phyloP scores from a whole-genome alignment of 176 grass and related monocot genomes.

The Elymus sibiricus region DNA sequence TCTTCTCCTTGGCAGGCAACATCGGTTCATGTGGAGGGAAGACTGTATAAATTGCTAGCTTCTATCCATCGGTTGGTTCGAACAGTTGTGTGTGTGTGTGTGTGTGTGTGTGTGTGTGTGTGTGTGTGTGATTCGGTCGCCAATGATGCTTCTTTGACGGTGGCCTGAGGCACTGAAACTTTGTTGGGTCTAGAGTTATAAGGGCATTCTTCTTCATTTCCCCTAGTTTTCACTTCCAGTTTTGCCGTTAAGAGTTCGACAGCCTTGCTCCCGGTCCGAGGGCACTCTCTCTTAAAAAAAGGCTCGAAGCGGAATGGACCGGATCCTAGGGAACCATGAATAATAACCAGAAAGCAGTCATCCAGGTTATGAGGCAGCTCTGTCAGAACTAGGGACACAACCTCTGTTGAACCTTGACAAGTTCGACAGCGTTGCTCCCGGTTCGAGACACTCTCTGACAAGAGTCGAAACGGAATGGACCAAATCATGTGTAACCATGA shows the following conservation, averaged over 20 bases:
- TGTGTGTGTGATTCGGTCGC: conserved; percentile 1
- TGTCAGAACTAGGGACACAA: too few relatives aligned
- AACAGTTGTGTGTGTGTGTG: neutral
- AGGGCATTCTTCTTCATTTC: neutral
- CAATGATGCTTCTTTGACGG: conserved; percentile 30
- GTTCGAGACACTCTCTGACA: neutral
- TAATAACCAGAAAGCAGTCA: neutral
- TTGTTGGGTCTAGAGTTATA: neutral
- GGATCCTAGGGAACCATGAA: neutral
- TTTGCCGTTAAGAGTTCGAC: neutral
- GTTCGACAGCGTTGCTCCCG: neutral
- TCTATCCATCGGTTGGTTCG: neutral
- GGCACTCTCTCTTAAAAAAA: neutral
- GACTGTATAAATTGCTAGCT: conserved; percentile 22
- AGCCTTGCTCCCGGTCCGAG: neutral
- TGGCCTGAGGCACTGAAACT: conserved; percentile 25
- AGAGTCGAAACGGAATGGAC: neutral
- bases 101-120: conserved; percentile 18
- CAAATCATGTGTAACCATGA: neutral
- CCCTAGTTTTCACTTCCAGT: neutral
- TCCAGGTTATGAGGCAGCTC: too few relatives aligned
- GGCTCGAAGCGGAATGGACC: neutral
- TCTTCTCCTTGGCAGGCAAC: neutral
- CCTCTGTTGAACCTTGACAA: too few relatives aligned
- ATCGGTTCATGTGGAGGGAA: neutral